These are phyloP conservation scores for Backusella sp. DNA, from an alignment of 192 early-diverging fungal species.

Conservation along the genomic window DNA sequence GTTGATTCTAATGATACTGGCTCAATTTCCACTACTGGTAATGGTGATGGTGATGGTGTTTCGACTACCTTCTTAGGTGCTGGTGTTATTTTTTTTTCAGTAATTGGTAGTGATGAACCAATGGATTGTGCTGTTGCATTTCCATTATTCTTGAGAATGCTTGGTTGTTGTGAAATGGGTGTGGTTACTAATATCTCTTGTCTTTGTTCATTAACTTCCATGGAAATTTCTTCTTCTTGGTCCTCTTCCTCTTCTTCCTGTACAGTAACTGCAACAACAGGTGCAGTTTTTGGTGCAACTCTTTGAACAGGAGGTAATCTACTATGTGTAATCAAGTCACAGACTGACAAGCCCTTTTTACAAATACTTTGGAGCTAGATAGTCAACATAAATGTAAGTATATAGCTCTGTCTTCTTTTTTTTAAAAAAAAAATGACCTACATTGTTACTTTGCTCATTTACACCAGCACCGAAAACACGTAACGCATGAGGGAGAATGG, in stretches of 20 bases:
- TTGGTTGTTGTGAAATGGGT: not conserved
- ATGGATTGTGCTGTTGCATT: not conserved
- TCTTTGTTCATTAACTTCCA: not conserved
- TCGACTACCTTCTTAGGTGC: not conserved
- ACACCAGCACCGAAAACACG: slow-evolving; percentile 37
- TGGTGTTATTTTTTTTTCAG: not conserved
- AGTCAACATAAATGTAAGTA: not conserved
- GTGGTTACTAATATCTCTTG: not conserved
- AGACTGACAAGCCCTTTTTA: slow-evolving; percentile 44
- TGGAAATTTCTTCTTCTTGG: not conserved
- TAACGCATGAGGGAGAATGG: slow-evolving; percentile 38
- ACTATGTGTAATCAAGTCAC: slow-evolving; percentile 54
- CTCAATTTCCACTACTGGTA: not conserved
- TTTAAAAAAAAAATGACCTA: slow-evolving; percentile 14
- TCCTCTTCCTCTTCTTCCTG: not conserved
- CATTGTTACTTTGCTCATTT: slow-evolving; percentile 35
- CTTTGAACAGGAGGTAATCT: slow-evolving; percentile 51
- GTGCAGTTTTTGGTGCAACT: not conserved
- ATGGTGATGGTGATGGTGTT: not conserved
- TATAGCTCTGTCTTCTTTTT: not conserved
- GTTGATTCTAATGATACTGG: not conserved
- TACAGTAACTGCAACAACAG: not conserved
- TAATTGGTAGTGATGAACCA: not conserved
- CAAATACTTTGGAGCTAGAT: slow-evolving; percentile 35
- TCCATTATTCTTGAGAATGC: not conserved